Percentiles rank a stretch among this genome's conserved stretches.
phyloP scores from a whole-genome alignment of 345 rosid species.

The Garcia nutans region DNA sequence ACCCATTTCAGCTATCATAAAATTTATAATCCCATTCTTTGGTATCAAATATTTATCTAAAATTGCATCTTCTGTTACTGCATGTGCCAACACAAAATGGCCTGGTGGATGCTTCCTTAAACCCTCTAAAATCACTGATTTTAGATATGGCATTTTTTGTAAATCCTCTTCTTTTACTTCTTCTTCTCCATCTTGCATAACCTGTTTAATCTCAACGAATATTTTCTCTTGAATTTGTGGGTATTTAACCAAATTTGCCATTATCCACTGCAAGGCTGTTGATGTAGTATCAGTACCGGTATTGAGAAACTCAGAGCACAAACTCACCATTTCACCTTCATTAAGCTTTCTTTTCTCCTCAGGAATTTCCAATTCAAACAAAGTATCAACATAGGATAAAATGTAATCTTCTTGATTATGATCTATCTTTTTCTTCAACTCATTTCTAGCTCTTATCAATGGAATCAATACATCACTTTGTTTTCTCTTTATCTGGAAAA shows the following conservation, averaged over 20 bases:
- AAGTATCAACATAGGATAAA: constrained; percentile 18
- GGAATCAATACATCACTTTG: constrained; percentile 3
- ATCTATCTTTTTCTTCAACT: neutral
- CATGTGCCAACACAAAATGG: constrained; percentile 15
- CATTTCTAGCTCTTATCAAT: constrained; percentile 13
- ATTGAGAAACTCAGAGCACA: constrained; percentile 19
- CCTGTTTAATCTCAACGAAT: constrained; percentile 11
- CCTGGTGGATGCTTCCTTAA: constrained; percentile 21
- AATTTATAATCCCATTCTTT: constrained; percentile 4
- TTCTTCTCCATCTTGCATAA: constrained; percentile 1
- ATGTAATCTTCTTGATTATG: neutral
- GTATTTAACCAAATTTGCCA: constrained; percentile 21
- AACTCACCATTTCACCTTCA: neutral
- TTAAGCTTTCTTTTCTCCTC: constrained; percentile 23
- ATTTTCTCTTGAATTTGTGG: constrained; percentile 23
- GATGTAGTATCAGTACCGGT: no score
- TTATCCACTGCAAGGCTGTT: constrained; percentile 21
- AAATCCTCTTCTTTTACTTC: constrained; percentile 12
- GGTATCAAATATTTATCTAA: constrained; percentile 7
- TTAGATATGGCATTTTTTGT: constrained; percentile 17
- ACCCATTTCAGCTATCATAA: constrained; percentile 22
- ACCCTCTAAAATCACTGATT: constrained; percentile 19
- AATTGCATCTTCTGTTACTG: constrained; percentile 9
- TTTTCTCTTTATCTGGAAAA: neutral
- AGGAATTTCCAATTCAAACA: constrained; percentile 18